phyloP scores from a whole-genome alignment of 2,329 filamentous ascomycete genomes.

The Aphanocladium album region DNA sequence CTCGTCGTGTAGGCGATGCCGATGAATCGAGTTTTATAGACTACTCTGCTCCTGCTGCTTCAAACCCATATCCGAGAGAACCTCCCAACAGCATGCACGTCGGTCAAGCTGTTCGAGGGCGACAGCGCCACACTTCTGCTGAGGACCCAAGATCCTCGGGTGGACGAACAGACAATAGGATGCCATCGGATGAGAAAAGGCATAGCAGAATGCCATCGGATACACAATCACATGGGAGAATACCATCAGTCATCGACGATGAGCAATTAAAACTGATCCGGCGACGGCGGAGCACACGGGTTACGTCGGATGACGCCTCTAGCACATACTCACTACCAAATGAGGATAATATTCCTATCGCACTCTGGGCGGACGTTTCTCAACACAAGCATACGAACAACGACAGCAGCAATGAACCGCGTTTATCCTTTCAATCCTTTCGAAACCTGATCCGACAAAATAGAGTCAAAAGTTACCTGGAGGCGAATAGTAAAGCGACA shows the following conservation, averaged over 20 bases:
- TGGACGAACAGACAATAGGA: not conserved
- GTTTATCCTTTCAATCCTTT: constrained; percentile 4
- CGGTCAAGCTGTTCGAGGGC: not conserved
- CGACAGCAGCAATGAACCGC: constrained; percentile 7
- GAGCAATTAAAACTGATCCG: not conserved
- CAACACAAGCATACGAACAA: constrained; percentile 13
- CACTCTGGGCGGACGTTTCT: constrained; percentile 21
- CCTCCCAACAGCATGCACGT: not conserved
- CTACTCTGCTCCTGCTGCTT: not conserved
- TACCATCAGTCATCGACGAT: constrained; percentile 4
- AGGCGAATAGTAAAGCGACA: constrained; percentile 1
- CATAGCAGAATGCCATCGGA: not conserved
- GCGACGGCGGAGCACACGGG: constrained; percentile 2
- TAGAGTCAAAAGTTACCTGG: not conserved
- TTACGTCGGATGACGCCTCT: constrained; percentile 20
- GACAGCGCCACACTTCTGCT: not conserved
- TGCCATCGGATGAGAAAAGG: not conserved
- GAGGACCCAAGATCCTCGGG: not conserved
- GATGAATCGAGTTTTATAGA: not conserved
- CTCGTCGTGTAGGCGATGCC: not conserved
- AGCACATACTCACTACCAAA: constrained; percentile 34
- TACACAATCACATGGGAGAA: not conserved
- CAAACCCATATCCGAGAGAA: constrained; percentile 14
- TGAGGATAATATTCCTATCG: constrained; percentile 38
- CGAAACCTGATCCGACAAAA: constrained; percentile 15